A percentile compares a stretch with the other conserved stretches of the same genome.
phyloP scores from a whole-genome alignment of 2,329 filamentous ascomycete species.

The Stagonosporopsis chrysanthemi region DNA sequence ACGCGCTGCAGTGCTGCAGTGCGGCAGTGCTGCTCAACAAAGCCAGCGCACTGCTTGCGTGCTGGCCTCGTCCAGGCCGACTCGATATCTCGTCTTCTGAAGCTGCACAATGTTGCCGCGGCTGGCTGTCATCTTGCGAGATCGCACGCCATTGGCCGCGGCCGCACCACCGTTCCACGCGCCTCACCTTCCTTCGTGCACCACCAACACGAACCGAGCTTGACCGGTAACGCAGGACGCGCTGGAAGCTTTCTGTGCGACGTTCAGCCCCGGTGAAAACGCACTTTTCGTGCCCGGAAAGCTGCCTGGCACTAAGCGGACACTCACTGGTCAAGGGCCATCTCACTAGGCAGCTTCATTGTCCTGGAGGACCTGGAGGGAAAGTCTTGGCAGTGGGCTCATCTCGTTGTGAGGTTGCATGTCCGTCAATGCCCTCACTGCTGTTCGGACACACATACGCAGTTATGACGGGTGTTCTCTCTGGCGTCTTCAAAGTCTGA shows the following conservation, averaged over 20 bases:
- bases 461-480: not conserved
- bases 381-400: constrained; percentile 8
- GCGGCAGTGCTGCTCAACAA: not conserved
- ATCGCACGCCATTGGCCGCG: constrained; percentile 27
- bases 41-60: not conserved
- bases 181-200: constrained; percentile 16
- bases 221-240: constrained; percentile 39
- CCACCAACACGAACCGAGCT: constrained; percentile 21
- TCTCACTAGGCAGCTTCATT: constrained; percentile 17
- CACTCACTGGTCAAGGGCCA: constrained; percentile 11
- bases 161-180: constrained; percentile 27
- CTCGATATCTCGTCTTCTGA: not conserved
- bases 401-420: constrained; percentile 20
- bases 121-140: constrained; percentile 16
- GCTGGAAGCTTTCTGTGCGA: constrained; percentile 26
- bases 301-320: constrained; percentile 11
- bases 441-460: not conserved
- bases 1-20: not conserved
- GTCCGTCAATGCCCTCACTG: not conserved
- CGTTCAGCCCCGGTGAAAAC: constrained; percentile 33
- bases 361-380: constrained; percentile 5
- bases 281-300: constrained; percentile 5
- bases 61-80: not conserved
- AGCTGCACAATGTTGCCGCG: not conserved
- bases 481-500: too few species aligned